phyloP scores from a whole-genome alignment of 495 filamentous ascomycete species.

The Echria macrotheca region DNA sequence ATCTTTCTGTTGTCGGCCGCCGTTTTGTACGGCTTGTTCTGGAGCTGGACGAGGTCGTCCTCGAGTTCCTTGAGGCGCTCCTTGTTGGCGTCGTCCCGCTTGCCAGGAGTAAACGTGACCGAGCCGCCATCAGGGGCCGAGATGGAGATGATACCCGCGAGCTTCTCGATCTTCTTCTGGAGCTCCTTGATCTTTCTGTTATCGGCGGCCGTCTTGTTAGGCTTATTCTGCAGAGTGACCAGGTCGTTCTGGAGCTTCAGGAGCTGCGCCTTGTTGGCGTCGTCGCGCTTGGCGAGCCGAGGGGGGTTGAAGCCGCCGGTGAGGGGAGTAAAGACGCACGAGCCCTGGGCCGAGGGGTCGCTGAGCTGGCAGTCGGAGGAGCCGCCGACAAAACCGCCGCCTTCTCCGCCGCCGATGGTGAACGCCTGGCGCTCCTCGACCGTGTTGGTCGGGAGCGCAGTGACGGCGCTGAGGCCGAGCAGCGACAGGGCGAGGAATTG shows the following conservation, averaged over 20 bases:
- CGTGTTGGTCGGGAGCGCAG: slow-evolving; percentile 21
- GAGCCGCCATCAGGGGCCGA: slow-evolving; percentile 22
- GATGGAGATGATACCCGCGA: slow-evolving; percentile 23
- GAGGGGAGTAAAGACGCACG: slow-evolving; percentile 19
- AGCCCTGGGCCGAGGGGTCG: slow-evolving; percentile 7
- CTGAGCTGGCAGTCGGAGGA: slow-evolving; percentile 20
- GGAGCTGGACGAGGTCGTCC: slow-evolving; percentile 18
- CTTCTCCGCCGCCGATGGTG: slow-evolving; percentile 7
- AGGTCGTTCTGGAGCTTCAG: slow-evolving; percentile 21
- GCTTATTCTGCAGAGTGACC: slow-evolving; percentile 24
- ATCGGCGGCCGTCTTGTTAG: slow-evolving; percentile 23
- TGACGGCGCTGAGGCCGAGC: slow-evolving; percentile 26
- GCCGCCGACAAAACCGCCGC: slow-evolving; percentile 11
- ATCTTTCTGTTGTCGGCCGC: slow-evolving; percentile 20
- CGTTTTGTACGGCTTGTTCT: slow-evolving; percentile 29
- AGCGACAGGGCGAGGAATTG: slow-evolving; percentile 25
- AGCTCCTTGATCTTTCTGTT: slow-evolving; percentile 19
- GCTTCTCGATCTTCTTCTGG: slow-evolving; percentile 19
- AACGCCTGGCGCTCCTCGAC: slow-evolving; percentile 16
- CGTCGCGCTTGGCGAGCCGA: slow-evolving; percentile 25
- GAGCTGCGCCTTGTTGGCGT: slow-evolving; percentile 24
- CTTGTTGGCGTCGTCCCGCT: slow-evolving; percentile 24
- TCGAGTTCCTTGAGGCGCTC: slow-evolving; percentile 23
- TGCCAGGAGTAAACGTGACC: slow-evolving; percentile 18
- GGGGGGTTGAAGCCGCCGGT: slow-evolving; percentile 23